Base-by-base conservation (phyloP, 2,329 filamentous ascomycete genomes). In the Scortechinia acanthostroma region DNA sequence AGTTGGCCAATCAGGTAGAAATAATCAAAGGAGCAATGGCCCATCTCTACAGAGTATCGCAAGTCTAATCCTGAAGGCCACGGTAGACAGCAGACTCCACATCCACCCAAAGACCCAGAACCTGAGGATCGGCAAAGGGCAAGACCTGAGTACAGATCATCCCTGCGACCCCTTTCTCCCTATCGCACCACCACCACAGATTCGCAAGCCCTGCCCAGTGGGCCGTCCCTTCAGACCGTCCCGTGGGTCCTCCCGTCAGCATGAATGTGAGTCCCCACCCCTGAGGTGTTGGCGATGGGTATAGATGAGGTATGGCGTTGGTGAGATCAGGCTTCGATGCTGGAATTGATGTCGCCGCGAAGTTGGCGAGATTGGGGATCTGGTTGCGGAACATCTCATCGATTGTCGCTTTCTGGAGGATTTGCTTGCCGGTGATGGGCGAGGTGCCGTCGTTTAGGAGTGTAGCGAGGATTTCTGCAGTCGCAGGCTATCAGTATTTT, bases 351-450 rank as follows among this genome's bases (percentile, higher is more conserved):
- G 66, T 60, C 1, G 71, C 64, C 1, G 66, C 66, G 46, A 76
- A 78, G 49, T 80, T 54, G 1, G 77, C 76, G 42, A 74, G 68
- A 1, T 71, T 48, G 0, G 74, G 68, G 43, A 83, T 72, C 50
- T 81, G 80, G 55, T 87, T 86, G 46, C 64, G 65, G 57, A 80
- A 86, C 76, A 87, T 83, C 22, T 73, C 59, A 13, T 80, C 69
- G 0, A 88, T 73, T 0, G 80, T 84, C 22, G 70, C 63, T 15
- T 70, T 65, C 17, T 67, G 62, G 4, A 88, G 65, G 22, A 88
- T 71, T 44, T 67, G 64, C 0, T 58, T 56, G 1, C 73, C 71
- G 0, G 78, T 86, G 0, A 52, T 66, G 0, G 83, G 76, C 23
- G 72, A 79, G 0, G 64, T 74, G 42, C 84, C 83, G 48, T 82